Conservation (phyloP, 2,329 filamentous ascomycete genomes). For the Bisporella sp. region DNA sequence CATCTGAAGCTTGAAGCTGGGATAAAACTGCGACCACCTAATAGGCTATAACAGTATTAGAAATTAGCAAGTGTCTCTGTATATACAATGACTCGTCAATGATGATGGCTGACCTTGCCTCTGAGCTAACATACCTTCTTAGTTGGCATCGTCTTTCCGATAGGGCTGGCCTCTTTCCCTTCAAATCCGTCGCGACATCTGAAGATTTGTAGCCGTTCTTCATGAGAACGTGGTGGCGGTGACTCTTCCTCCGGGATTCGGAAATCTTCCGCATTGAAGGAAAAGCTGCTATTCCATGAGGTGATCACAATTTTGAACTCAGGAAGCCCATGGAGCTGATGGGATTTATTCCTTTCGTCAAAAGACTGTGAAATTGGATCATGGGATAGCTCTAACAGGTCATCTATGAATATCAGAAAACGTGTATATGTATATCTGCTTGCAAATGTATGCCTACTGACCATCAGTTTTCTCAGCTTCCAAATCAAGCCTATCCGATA, state of each 20-base stretch:
- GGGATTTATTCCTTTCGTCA: neutral
- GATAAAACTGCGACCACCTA: too few relatives aligned
- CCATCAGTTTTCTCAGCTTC: slow-evolving; percentile 3
- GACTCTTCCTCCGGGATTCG: slow-evolving; percentile 12
- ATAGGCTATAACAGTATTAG: too few relatives aligned
- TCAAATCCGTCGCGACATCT: slow-evolving; percentile 22
- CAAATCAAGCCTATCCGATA: slow-evolving; percentile 6
- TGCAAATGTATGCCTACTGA: slow-evolving; percentile 1
- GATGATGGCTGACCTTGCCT: neutral
- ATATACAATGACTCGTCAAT: too few relatives aligned
- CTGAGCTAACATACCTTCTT: slow-evolving; percentile 4
- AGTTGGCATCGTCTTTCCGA: slow-evolving; percentile 16
- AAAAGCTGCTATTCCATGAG: slow-evolving; percentile 1
- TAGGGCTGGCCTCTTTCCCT: slow-evolving; percentile 17
- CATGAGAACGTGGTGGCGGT: neutral
- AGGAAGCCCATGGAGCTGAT: neutral
- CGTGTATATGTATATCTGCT: neutral
- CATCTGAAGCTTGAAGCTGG: slow-evolving; percentile 1
- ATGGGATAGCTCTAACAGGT: slow-evolving; percentile 12
- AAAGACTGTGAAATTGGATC: slow-evolving; percentile 20
- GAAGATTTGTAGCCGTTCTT: neutral
- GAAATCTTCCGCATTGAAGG: slow-evolving; percentile 11
- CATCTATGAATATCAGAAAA: neutral
- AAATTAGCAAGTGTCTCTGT: too few relatives aligned
- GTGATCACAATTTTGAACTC: neutral